Conservation (phyloP, 2,329 filamentous ascomycete genomes). For the Penicillium sp. region DNA sequence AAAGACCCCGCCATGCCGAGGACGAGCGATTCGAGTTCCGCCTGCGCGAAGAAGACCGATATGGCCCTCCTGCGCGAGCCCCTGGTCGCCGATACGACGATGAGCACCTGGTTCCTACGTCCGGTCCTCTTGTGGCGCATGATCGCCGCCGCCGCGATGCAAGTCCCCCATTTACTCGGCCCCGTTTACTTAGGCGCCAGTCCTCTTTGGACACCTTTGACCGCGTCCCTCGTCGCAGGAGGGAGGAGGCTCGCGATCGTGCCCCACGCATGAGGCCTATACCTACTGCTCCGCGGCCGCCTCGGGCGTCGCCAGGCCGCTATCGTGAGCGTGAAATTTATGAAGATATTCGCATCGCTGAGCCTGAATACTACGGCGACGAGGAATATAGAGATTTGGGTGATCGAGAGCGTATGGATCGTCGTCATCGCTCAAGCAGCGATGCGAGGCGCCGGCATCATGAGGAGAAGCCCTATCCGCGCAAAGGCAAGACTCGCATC, state of each 20-base stretch:
- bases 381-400: constrained; percentile 64
- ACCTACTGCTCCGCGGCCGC: constrained; percentile 57
- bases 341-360: constrained; percentile 64
- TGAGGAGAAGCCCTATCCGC: constrained; percentile 55
- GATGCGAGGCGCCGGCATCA: constrained; percentile 26
- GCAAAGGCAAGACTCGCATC: constrained; percentile 85
- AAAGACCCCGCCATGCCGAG: constrained; percentile 33
- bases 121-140: constrained; percentile 53
- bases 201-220: constrained; percentile 90
- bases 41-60: constrained; percentile 39
- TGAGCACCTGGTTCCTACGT: constrained; percentile 39
- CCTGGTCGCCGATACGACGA: constrained; percentile 39
- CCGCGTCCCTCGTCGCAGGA: constrained; percentile 59
- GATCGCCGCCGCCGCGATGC: constrained; percentile 52
- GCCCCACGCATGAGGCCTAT: constrained; percentile 41
- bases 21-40: constrained; percentile 41
- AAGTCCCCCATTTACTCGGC: constrained; percentile 52
- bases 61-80: constrained; percentile 41
- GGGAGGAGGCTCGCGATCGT: constrained; percentile 38
- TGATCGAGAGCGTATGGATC: constrained; percentile 55
- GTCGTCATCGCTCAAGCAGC: constrained; percentile 45
- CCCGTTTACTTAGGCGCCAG: constrained; percentile 69
- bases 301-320: constrained; percentile 51
- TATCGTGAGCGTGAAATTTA: constrained; percentile 54
- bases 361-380: constrained; percentile 64